A percentile compares a stretch with the other conserved stretches of the same genome.
phyloP scores from a whole-genome alignment of 345 rosid species.

The Citrus cavaleriei region DNA sequence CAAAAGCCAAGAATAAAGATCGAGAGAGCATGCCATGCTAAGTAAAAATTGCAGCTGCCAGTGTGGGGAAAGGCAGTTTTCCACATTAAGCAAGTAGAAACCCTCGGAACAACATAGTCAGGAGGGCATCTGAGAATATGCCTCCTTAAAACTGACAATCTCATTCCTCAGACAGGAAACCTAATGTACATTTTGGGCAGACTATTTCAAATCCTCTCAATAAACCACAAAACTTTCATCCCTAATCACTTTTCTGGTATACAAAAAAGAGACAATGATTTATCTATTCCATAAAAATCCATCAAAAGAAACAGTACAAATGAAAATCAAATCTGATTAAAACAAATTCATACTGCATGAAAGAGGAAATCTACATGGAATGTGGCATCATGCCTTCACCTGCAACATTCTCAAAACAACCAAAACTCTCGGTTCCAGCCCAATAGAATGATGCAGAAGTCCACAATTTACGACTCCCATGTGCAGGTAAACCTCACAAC shows the following conservation, averaged over 20 bases:
- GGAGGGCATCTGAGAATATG: background rate
- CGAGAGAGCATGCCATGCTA: background rate
- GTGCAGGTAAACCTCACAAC: background rate
- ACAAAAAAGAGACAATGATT: background rate
- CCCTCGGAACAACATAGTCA: background rate
- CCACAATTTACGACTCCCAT: background rate
- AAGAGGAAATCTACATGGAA: conserved; percentile 2
- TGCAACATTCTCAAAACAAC: conserved; percentile 6
- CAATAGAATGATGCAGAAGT: conserved; percentile 15
- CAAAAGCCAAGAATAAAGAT: background rate
- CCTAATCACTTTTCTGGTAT: background rate
- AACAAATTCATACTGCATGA: background rate
- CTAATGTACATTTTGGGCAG: background rate
- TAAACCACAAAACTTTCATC: background rate
- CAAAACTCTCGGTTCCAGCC: background rate
- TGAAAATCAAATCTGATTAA: background rate
- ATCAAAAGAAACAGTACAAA: background rate
- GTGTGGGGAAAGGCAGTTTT: background rate
- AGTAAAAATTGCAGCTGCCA: background rate
- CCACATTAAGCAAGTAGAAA: background rate
- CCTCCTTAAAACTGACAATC: background rate
- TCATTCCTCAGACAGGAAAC: background rate
- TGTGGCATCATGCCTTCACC: background rate
- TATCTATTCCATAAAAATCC: conserved; percentile 6
- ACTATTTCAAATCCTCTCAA: background rate